These are phyloP conservation scores for Miscanthus lutarioriparius DNA, from an alignment of 176 grass and related monocot genomes.

Conservation along the genomic window DNA sequence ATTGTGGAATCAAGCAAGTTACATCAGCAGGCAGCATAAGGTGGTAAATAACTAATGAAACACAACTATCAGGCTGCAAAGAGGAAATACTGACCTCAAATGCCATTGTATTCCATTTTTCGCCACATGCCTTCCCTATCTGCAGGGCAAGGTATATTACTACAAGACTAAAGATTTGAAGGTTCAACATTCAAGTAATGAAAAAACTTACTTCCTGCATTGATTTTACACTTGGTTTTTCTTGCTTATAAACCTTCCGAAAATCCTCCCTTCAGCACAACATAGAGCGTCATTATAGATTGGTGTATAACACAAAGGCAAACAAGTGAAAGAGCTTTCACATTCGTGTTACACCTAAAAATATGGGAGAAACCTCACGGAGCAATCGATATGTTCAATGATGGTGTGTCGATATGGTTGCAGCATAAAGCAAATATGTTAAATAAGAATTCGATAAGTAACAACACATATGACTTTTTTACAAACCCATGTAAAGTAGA, in stretches of 20 bases:
- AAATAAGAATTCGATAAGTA: not conserved
- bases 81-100: slow-evolving; percentile 74
- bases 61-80: not conserved
- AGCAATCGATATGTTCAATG: not conserved
- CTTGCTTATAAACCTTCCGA: slow-evolving; percentile 63
- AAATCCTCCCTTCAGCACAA: slow-evolving; percentile 90
- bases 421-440: not conserved
- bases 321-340: not conserved
- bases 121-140: slow-evolving; percentile 89
- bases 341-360: slow-evolving; percentile 6
- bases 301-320: not conserved
- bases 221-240: slow-evolving; percentile 86
- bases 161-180: slow-evolving; percentile 24
- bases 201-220: slow-evolving; percentile 75
- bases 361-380: not conserved
- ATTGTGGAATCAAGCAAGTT: slow-evolving; percentile 20
- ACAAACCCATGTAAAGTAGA: not conserved
- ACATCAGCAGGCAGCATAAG: not conserved
- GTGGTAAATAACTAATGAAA: slow-evolving; percentile 2
- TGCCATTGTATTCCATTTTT: slow-evolving; percentile 88
- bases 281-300: slow-evolving; percentile 37
- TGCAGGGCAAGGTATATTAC: slow-evolving; percentile 43
- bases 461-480: not conserved
- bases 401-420: slow-evolving; percentile 21
- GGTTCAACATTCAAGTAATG: slow-evolving; percentile 20